Evolutionary conservation across 208 protist species (phyloP), one percentile per base, ranked within the genome.

Genomic region (Crithidia thermophila): DNA sequence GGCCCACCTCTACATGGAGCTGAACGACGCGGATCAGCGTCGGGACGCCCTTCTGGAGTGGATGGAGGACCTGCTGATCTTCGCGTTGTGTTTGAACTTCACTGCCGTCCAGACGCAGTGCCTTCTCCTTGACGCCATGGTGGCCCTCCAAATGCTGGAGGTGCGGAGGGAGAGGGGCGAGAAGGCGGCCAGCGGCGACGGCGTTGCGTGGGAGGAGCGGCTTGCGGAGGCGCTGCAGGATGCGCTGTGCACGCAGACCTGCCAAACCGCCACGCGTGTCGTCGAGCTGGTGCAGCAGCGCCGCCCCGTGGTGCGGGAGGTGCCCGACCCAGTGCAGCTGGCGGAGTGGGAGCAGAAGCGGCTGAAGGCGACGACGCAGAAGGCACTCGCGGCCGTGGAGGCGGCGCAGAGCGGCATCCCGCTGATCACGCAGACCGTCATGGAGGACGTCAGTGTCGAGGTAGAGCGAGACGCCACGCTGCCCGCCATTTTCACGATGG

Each of bases 31-130:
- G 13, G 74, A 81, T 27, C 73, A 88, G 56, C 74, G 72, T 21
- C 75, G 83, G 33, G 62, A 74, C 28, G 71, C 77, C 18, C 18
- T 95, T 31, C 47, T 87, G 7, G 84, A 93, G 64, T 95, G 90
- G 90, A 86, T 90, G 39, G 81, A 90, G 57, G 87, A 90, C 20
- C 39, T 86, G 7, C 67, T 93, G 21, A 47, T 76, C 20, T 91
- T 92, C 31, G 59, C 80, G 0, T 36, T 61, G 4, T 64, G 68
- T 30, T 63, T 68, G 10, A 74, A 64, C 30, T 93, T 91, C 61
- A 83, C 69, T 8, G 62, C 62, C 6, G 61, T 73, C 49, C 90
- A 95, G 77, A 62, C 76, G 46, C 87, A 84, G 47, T 88, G 80
- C 52, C 53, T 95, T 9, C 67, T 95, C 42, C 77, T 93, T 3